Conservation (phyloP, 805 yeast species). For the Metschnikowia borealis region DNA sequence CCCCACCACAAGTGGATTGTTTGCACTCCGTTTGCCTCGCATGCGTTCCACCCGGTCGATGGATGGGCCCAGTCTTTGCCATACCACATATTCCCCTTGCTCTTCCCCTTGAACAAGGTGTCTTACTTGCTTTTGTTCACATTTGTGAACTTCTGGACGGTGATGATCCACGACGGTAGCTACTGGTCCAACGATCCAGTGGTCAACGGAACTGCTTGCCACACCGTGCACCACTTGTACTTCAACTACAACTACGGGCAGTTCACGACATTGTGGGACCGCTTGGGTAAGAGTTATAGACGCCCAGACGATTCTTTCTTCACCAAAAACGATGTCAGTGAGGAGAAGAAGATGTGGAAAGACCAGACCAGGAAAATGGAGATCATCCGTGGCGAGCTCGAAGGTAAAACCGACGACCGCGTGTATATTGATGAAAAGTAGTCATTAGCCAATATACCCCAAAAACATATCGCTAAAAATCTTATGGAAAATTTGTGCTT, state of each 20-base stretch:
- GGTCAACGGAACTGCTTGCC: conserved; percentile 97
- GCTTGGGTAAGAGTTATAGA: conserved; percentile 91
- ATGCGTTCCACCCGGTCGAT: conserved; percentile 97
- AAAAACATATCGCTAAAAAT: background rate
- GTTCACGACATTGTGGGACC: conserved; percentile 97
- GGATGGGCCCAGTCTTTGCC: conserved; percentile 93
- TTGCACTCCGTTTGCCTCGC: conserved; percentile 97
- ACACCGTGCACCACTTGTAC: conserved; percentile 93
- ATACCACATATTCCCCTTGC: conserved; percentile 85
- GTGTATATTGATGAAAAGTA: conserved; percentile 48
- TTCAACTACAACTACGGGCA: conserved; percentile 98
- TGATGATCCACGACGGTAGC: conserved; percentile 97
- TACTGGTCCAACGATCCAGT: conserved; percentile 90
- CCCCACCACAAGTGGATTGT: conserved; percentile 99
- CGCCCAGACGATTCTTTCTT: conserved; percentile 86
- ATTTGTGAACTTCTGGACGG: conserved; percentile 96
- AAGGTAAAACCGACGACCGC: conserved; percentile 73
- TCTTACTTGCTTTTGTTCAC: conserved; percentile 79
- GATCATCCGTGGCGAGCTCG: conserved; percentile 70
- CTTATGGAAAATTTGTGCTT: background rate
- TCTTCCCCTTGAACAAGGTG: conserved; percentile 89
- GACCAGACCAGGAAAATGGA: conserved; percentile 75
- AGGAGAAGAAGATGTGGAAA: conserved; percentile 60
- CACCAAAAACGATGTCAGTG: conserved; percentile 48
- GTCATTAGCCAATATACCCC: background rate